Evolutionary conservation across 148 eudicot genomes (phyloP).

Genomic region (Camellia sinensis): DNA sequence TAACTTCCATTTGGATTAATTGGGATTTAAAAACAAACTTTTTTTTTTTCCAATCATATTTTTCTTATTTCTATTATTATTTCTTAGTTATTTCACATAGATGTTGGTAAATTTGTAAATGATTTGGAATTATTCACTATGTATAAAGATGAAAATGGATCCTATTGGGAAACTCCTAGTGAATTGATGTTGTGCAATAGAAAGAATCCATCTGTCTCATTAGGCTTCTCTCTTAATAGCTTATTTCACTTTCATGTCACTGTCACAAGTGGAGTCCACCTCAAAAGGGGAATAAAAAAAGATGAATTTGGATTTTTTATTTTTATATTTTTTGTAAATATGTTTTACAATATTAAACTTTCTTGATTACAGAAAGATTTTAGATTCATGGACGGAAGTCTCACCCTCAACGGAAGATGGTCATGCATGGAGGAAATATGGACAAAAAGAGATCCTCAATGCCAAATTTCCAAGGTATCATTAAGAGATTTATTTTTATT

Average conservation of each 20-base stretch:
- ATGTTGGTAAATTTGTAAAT: no score
- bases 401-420: constrained; percentile 34
- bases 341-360: no score
- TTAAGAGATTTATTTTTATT: no score
- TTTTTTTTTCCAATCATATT: no score
- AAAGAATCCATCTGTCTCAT: neutral
- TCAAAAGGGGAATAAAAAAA: neutral
- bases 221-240: no score
- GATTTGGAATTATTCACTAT: no score
- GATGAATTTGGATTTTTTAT: neutral
- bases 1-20: neutral
- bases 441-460: constrained; percentile 42
- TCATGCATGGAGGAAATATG: constrained; percentile 52
- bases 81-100: no score
- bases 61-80: no score
- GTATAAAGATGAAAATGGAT: no score
- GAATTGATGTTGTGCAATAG: neutral
- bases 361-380: constrained; percentile 24
- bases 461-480: constrained; percentile 43
- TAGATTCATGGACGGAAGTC: constrained; percentile 19
- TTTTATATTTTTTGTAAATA: no score
- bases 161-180: no score
- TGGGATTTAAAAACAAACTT: neutral
- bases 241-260: neutral
- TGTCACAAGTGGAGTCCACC: constrained; percentile 3